These are phyloP conservation scores for Liriodendron chinense DNA, from an alignment of 164 flowering plant genomes.

Conservation along the genomic window DNA sequence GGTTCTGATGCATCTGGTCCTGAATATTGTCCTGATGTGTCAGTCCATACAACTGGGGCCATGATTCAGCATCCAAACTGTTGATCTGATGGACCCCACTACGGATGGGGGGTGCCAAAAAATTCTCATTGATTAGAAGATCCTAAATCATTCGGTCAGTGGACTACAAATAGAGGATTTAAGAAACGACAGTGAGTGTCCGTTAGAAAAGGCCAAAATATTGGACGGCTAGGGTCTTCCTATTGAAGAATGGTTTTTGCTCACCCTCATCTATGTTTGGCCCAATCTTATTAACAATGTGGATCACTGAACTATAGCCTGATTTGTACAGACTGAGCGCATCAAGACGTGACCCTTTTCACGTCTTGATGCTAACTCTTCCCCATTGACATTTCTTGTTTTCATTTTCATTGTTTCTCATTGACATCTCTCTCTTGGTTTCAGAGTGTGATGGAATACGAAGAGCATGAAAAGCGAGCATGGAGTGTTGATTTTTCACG, in stretches of 20 bases:
- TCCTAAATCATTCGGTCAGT: neutral
- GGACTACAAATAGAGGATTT: neutral
- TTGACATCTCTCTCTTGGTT: neutral
- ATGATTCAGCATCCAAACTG: neutral
- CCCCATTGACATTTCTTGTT: neutral
- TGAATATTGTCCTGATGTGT: neutral
- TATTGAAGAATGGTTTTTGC: neutral
- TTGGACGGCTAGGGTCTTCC: no score
- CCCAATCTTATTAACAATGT: neutral
- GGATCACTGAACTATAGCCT: neutral
- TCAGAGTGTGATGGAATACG: conserved; percentile 96
- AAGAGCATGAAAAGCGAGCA: conserved; percentile 98
- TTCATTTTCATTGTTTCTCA: neutral
- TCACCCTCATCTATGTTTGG: neutral
- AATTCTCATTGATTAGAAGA: neutral
- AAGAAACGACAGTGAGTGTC: neutral
- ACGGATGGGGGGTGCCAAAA: neutral
- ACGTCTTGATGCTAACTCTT: neutral
- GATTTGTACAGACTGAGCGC: no score
- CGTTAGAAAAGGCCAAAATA: neutral
- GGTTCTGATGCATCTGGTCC: neutral
- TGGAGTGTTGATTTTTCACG: conserved; percentile 99
- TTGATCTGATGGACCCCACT: neutral
- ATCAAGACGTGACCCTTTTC: no score
- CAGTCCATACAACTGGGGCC: no score